Conservation (phyloP, 2,329 filamentous ascomycete species). For the Neonectria hederae region DNA sequence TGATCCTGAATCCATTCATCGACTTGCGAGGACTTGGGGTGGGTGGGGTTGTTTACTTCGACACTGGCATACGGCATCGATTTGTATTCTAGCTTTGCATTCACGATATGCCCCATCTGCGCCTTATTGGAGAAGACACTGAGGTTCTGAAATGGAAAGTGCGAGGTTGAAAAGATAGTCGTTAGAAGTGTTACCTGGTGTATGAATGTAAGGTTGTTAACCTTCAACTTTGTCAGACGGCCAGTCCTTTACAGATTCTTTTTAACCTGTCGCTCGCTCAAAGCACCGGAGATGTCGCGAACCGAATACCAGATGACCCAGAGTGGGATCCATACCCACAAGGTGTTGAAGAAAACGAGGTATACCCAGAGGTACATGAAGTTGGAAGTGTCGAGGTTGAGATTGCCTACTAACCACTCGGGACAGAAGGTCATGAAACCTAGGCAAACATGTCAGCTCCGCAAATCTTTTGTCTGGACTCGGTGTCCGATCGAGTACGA, state of each 20-base stretch:
- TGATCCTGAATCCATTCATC: not conserved
- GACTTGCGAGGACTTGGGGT: not conserved
- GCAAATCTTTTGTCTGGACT: not conserved
- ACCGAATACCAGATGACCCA: constrained; percentile 67
- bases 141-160: not conserved
- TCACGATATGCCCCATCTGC: not conserved
- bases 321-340: constrained; percentile 72
- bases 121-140: not conserved
- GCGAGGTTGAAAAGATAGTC: not conserved
- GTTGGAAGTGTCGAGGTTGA: constrained; percentile 71
- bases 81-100: not conserved
- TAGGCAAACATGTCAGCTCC: constrained; percentile 36
- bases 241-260: constrained; percentile 43
- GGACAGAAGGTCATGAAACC: constrained; percentile 78
- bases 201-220: too few species aligned
- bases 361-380: constrained; percentile 76
- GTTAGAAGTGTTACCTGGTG: not conserved
- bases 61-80: not conserved
- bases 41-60: not conserved
- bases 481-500: not conserved
- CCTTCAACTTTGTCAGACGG: too few species aligned
- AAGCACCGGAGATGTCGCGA: constrained; percentile 64
- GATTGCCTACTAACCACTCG: constrained; percentile 71
- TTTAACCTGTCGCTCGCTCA: constrained; percentile 47
- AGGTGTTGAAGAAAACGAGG: constrained; percentile 73